Evolutionary conservation across 768 basidiomycete species (phyloP).

Genomic region (Lactifluus echinatus): DNA sequence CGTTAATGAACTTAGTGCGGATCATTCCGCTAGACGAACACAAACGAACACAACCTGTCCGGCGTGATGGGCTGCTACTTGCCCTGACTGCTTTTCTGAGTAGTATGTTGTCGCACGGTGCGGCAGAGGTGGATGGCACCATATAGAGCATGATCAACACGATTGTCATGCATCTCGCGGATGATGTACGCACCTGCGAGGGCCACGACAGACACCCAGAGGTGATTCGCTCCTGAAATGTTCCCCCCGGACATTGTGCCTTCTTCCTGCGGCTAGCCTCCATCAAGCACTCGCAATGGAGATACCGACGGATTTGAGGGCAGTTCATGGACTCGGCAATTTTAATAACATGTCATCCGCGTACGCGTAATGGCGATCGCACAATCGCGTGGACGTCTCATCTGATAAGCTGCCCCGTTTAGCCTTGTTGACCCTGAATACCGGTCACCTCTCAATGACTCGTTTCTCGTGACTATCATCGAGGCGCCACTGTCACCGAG

Average conservation of each 20-base stretch:
- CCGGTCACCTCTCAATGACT: background rate
- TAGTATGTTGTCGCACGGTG: background rate
- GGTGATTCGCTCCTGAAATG: background rate
- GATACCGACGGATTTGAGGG: background rate
- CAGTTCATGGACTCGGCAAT: background rate
- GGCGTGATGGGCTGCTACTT: slow-evolving; percentile 1
- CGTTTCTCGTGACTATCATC: background rate
- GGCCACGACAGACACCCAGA: background rate
- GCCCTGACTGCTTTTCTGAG: background rate
- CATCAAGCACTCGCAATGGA: background rate
- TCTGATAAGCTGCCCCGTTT: too few species aligned
- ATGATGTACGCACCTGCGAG: background rate
- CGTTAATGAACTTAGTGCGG: background rate
- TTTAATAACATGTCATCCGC: background rate
- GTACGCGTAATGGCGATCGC: too few species aligned
- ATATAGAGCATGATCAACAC: background rate
- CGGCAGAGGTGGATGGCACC: background rate
- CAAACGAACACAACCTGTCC: too few species aligned
- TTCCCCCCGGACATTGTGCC: background rate
- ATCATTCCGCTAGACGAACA: background rate
- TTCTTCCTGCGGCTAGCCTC: background rate
- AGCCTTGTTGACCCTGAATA: background rate
- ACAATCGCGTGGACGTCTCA: too few species aligned
- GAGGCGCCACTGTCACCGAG: background rate
- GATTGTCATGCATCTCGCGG: slow-evolving; percentile 3